These are phyloP conservation scores for Echium plantagineum DNA, from an alignment of 257 asterid genomes.

Conservation along the genomic window DNA sequence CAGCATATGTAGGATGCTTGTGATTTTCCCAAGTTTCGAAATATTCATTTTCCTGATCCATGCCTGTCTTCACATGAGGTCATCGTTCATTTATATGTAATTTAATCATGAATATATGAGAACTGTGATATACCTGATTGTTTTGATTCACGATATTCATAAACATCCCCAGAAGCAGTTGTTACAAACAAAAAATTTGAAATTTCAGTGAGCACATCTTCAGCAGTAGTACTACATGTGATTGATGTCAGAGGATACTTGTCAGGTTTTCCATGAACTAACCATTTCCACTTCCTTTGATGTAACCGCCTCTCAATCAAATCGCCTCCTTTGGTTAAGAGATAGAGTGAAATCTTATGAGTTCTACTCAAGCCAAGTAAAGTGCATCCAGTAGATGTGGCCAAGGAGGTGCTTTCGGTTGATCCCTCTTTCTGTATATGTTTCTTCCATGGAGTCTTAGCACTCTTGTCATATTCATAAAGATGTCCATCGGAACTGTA, in stretches of 20 bases:
- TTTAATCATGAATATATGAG: not conserved
- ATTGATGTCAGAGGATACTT: slow-evolving; percentile 54
- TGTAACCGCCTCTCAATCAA: slow-evolving; percentile 58
- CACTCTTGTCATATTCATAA: slow-evolving; percentile 52
- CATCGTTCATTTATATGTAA: not conserved
- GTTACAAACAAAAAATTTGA: slow-evolving; percentile 39
- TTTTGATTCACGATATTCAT: slow-evolving; percentile 46
- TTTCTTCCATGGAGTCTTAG: slow-evolving; percentile 91
- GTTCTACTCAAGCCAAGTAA: slow-evolving; percentile 37
- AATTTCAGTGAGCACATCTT: slow-evolving; percentile 24
- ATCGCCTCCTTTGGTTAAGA: slow-evolving; percentile 61
- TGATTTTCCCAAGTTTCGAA: slow-evolving; percentile 56
- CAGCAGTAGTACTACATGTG: slow-evolving; percentile 36
- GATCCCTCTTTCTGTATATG: slow-evolving; percentile 46
- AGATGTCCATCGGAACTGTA: slow-evolving; percentile 77
- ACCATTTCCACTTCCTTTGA: slow-evolving; percentile 85
- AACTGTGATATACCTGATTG: slow-evolving; percentile 25
- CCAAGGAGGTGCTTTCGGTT: slow-evolving; percentile 26
- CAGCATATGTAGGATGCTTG: slow-evolving; percentile 62
- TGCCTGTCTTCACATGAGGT: slow-evolving; percentile 20
- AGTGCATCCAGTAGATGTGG: slow-evolving; percentile 43
- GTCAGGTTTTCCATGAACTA: slow-evolving; percentile 58
- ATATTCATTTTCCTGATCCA: slow-evolving; percentile 24
- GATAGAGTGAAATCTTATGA: slow-evolving; percentile 48
- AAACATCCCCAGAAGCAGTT: slow-evolving; percentile 52